phyloP scores from a whole-genome alignment of 768 basidiomycete species.

The Hortiboletus campestris region DNA sequence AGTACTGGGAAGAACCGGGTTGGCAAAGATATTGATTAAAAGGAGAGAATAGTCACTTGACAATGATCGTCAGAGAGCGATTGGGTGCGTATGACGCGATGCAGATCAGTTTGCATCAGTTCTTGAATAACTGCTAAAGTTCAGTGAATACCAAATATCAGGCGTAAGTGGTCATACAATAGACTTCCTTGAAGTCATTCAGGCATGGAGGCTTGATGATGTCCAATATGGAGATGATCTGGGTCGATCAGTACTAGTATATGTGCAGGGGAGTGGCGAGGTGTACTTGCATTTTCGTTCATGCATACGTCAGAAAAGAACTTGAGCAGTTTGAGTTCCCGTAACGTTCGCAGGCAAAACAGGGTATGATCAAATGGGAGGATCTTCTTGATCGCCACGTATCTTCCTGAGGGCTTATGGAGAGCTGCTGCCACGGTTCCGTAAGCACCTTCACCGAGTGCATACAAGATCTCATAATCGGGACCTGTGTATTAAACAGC shows the following conservation, averaged over 20 bases:
- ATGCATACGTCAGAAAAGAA: constrained; percentile 79
- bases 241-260: neutral
- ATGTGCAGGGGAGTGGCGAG: neutral
- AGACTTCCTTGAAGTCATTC: constrained; percentile 83
- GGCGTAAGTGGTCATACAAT: constrained; percentile 47
- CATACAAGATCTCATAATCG: constrained; percentile 70
- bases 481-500: constrained; percentile 44
- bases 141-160: constrained; percentile 2
- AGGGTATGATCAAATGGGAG: constrained; percentile 92
- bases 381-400: constrained; percentile 96
- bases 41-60: constrained; percentile 45
- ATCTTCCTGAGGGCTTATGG: constrained; percentile 75
- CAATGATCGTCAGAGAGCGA: constrained; percentile 89
- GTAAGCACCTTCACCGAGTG: constrained; percentile 85
- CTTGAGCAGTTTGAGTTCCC: constrained; percentile 88
- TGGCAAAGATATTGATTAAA: neutral
- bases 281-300: constrained; percentile 67
- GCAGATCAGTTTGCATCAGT: constrained; percentile 88
- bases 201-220: constrained; percentile 79
- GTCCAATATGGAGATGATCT: constrained; percentile 93
- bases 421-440: constrained; percentile 88
- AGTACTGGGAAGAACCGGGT: constrained; percentile 49
- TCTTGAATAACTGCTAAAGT: constrained; percentile 67
- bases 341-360: constrained; percentile 84
- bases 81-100: constrained; percentile 88